Evolutionary conservation across 2,329 filamentous ascomycete genomes (phyloP).

Genomic region (Verticillium nonalfalfae): DNA sequence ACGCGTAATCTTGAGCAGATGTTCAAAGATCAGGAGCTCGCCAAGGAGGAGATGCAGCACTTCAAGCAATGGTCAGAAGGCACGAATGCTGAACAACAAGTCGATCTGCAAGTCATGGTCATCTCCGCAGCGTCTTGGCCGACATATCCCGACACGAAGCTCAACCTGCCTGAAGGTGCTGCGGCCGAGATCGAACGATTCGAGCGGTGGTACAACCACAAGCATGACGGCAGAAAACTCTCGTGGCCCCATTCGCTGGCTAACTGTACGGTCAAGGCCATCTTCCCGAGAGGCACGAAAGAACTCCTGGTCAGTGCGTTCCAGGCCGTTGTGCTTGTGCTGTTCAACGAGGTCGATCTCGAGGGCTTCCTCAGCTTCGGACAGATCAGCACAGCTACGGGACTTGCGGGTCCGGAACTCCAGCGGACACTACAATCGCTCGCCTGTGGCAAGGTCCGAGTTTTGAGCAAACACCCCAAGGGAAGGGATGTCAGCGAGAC

Average conservation of each 20-base stretch:
- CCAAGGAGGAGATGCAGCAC: slow-evolving; percentile 84
- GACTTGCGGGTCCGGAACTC: slow-evolving; percentile 70
- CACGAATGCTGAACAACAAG: slow-evolving; percentile 28
- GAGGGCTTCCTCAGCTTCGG: slow-evolving; percentile 65
- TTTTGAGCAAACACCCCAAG: slow-evolving; percentile 79
- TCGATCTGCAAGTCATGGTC: slow-evolving; percentile 82
- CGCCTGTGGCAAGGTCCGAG: slow-evolving; percentile 81
- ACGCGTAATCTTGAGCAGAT: slow-evolving; percentile 98
- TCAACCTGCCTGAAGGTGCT: slow-evolving; percentile 72
- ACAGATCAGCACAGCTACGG: slow-evolving; percentile 69
- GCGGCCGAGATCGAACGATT: slow-evolving; percentile 73
- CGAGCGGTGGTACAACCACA: slow-evolving; percentile 78
- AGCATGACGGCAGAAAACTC: slow-evolving; percentile 81
- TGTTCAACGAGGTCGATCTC: slow-evolving; percentile 70
- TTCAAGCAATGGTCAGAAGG: slow-evolving; percentile 64
- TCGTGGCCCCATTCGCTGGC: slow-evolving; percentile 92
- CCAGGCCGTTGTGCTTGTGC: slow-evolving; percentile 82
- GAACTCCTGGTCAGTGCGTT: slow-evolving; percentile 88
- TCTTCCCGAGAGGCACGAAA: slow-evolving; percentile 73
- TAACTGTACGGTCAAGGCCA: slow-evolving; percentile 78
- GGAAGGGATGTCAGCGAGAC: slow-evolving; percentile 70
- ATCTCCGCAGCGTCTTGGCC: slow-evolving; percentile 93
- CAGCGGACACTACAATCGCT: slow-evolving; percentile 90
- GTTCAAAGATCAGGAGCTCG: slow-evolving; percentile 97
- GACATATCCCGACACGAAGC: slow-evolving; percentile 67